Conservation (phyloP, 225 moss, liverwort and hornwort species). For the Pseudoscleropodium purum region DNA sequence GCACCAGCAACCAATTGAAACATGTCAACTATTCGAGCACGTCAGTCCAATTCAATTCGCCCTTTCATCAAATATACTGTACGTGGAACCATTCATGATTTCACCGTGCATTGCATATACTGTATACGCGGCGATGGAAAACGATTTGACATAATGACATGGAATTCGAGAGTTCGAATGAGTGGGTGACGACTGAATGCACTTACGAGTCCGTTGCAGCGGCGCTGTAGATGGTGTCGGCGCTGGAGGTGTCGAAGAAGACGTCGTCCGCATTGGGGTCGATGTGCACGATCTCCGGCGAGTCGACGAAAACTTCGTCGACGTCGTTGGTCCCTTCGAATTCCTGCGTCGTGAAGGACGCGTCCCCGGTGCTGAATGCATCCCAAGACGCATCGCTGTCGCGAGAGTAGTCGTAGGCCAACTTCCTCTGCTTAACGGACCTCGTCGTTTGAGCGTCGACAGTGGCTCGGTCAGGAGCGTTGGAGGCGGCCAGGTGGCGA, state of each 20-base stretch:
- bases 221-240: constrained; percentile 3
- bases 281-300: constrained; percentile 5
- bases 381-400: not conserved
- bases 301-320: not conserved
- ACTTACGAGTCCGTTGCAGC: not conserved
- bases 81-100: not conserved
- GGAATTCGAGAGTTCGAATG: not conserved
- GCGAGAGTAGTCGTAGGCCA: not conserved
- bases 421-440: not conserved
- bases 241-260: constrained; percentile 11
- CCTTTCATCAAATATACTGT: not conserved
- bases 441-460: not conserved
- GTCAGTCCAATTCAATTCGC: not conserved
- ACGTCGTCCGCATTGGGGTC: not conserved
- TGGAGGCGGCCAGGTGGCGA: not conserved
- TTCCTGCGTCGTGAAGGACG: not conserved
- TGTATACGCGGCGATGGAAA: not conserved
- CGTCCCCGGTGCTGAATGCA: not conserved
- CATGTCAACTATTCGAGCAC: not conserved
- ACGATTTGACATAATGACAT: not conserved
- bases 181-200: not conserved
- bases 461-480: not conserved
- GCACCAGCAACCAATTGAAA: too few species aligned
- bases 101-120: not conserved
- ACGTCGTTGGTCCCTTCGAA: not conserved